Conservation (phyloP, 208 protist species). For the Novymonas esmeraldas region DNA sequence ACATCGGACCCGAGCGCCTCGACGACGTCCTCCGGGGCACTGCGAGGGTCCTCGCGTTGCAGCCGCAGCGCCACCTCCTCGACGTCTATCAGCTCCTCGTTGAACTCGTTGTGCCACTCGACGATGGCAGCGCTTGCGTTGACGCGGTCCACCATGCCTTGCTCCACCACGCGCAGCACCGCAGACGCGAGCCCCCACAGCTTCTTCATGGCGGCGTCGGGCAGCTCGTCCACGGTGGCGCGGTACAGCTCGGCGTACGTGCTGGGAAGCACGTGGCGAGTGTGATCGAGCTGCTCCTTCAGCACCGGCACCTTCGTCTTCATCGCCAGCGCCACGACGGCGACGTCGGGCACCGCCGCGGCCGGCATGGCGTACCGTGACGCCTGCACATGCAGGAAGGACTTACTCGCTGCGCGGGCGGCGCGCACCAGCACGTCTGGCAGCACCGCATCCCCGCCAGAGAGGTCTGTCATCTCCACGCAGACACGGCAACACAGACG, state of each 20-base stretch:
- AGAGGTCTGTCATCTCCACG: background rate
- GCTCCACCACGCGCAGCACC: slow-evolving; percentile 47
- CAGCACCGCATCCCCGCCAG: background rate
- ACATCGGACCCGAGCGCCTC: slow-evolving; percentile 47
- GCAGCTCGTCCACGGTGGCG: slow-evolving; percentile 27
- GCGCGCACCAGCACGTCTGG: slow-evolving; percentile 26
- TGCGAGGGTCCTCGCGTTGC: slow-evolving; percentile 6
- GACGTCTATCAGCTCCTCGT: slow-evolving; percentile 34
- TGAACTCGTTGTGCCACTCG: slow-evolving; percentile 57
- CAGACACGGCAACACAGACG: too few species aligned
- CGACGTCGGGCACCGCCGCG: background rate
- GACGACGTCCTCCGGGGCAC: slow-evolving; percentile 20
- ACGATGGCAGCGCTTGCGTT: slow-evolving; percentile 55
- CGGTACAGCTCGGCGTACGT: slow-evolving; percentile 52
- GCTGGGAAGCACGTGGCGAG: slow-evolving; percentile 14
- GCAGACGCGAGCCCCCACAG: slow-evolving; percentile 37
- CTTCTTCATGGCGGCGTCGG: slow-evolving; percentile 10
- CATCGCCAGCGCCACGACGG: slow-evolving; percentile 13
- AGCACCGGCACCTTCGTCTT: slow-evolving; percentile 10
- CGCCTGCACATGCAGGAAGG: slow-evolving; percentile 31
- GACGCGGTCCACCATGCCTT: slow-evolving; percentile 28
- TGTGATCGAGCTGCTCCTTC: slow-evolving; percentile 1
- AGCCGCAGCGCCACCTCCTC: slow-evolving; percentile 37
- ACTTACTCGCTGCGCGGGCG: slow-evolving; percentile 12
- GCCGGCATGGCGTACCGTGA: slow-evolving; percentile 16